These are phyloP conservation scores for Clitopilus passeckerianus DNA, from an alignment of 768 basidiomycete species.

Conservation along the genomic window DNA sequence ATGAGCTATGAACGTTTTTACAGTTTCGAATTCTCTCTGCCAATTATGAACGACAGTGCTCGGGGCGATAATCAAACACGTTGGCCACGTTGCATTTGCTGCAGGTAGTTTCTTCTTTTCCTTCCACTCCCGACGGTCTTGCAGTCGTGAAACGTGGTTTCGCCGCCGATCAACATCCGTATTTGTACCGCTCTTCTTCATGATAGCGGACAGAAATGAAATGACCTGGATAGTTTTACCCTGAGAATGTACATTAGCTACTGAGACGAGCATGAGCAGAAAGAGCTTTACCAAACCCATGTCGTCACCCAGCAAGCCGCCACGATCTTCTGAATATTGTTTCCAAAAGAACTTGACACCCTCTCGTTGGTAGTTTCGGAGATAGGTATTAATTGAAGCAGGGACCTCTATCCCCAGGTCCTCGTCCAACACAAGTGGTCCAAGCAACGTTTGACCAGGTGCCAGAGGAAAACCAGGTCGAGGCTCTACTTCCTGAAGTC, in stretches of 20 bases:
- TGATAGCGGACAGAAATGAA: constrained; percentile 85
- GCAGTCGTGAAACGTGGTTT: constrained; percentile 59
- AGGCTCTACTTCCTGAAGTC: constrained; percentile 22
- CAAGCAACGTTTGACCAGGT: constrained; percentile 33
- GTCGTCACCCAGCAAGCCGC: constrained; percentile 90
- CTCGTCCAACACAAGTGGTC: constrained; percentile 48
- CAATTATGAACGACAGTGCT: constrained; percentile 83
- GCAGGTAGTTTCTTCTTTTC: constrained; percentile 49
- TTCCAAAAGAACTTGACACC: constrained; percentile 81
- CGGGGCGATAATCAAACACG: constrained; percentile 85
- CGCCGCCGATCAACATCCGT: constrained; percentile 65
- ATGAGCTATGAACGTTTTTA: constrained; percentile 19
- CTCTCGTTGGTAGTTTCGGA: constrained; percentile 89
- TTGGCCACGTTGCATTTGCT: constrained; percentile 76
- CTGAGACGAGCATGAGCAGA: neutral
- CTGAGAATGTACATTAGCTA: constrained; percentile 12
- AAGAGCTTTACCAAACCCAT: constrained; percentile 70
- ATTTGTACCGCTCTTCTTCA: constrained; percentile 69
- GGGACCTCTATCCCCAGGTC: constrained; percentile 49
- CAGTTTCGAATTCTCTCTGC: constrained; percentile 84
- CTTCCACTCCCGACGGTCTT: constrained; percentile 54
- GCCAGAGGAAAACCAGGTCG: constrained; percentile 52
- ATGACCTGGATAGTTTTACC: constrained; percentile 97
- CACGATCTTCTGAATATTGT: constrained; percentile 60
- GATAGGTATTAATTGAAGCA: constrained; percentile 71